These are phyloP conservation scores for Alternaria novae-zelandiae DNA, from an alignment of 2,329 filamentous ascomycete genomes.

Conservation along the genomic window DNA sequence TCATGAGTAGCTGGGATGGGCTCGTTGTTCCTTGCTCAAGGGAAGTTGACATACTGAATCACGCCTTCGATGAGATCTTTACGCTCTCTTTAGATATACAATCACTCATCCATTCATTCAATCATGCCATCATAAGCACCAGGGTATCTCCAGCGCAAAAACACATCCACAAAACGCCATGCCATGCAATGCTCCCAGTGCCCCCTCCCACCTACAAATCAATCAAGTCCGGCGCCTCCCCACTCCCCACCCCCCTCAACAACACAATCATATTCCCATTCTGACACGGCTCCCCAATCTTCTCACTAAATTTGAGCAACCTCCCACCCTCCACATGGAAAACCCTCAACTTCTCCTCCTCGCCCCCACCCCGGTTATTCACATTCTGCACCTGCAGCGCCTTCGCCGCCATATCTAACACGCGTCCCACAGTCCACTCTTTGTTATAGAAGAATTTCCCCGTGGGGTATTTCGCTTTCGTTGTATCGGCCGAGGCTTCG, in stretches of 20 bases:
- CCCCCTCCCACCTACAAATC: slow-evolving; percentile 47
- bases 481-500: slow-evolving; percentile 86
- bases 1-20: rapidly evolving
- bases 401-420: slow-evolving; percentile 79
- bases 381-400: slow-evolving; percentile 80
- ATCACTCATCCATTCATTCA: not conserved
- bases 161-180: not conserved
- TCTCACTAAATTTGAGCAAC: slow-evolving; percentile 85
- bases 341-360: slow-evolving; percentile 81
- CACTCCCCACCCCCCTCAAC: slow-evolving; percentile 83
- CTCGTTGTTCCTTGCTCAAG: not conserved
- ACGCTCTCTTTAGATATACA: not conserved
- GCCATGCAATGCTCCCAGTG: not conserved
- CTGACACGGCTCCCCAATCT: slow-evolving; percentile 73
- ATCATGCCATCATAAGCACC: not conserved
- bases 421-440: slow-evolving; percentile 88
- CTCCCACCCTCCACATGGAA: slow-evolving; percentile 93
- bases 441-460: slow-evolving; percentile 58
- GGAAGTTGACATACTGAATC: not conserved
- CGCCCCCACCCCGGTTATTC: slow-evolving; percentile 77
- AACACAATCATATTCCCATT: slow-evolving; percentile 92
- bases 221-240: slow-evolving; percentile 70
- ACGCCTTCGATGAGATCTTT: not conserved
- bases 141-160: slow-evolving; percentile 23
- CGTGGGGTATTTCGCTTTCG: slow-evolving; percentile 79